Evolutionary conservation across 2,329 filamentous ascomycete species (phyloP).

Genomic region (Colletotrichum spaethianum): DNA sequence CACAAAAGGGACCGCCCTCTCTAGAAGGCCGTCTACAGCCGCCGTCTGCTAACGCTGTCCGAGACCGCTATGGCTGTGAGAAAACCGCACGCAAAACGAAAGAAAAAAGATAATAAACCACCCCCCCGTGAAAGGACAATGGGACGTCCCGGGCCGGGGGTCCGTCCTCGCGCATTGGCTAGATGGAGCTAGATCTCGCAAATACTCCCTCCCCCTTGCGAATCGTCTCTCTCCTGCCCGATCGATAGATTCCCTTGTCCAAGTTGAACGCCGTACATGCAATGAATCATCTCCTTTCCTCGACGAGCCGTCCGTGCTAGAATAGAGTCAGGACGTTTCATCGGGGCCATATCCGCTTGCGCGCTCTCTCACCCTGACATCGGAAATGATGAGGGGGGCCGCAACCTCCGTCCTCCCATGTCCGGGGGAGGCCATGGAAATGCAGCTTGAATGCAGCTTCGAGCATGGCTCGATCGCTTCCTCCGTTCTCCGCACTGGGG

Average conservation of each 20-base stretch:
- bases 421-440: constrained; percentile 7
- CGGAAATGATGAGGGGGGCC: constrained; percentile 20
- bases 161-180: constrained; percentile 2
- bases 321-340: background rate
- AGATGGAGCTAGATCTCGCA: constrained; percentile 22
- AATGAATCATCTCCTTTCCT: background rate
- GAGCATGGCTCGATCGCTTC: constrained; percentile 23
- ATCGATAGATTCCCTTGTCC: background rate
- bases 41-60: background rate
- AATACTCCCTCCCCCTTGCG: constrained; percentile 10
- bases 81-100: background rate
- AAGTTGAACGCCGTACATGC: constrained; percentile 33
- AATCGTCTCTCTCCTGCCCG: constrained; percentile 1
- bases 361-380: background rate
- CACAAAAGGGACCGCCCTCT: background rate
- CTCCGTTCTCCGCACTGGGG: constrained; percentile 26
- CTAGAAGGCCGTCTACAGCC: background rate
- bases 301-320: background rate
- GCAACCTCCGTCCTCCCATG: constrained; percentile 2
- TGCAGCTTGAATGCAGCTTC: constrained; percentile 32
- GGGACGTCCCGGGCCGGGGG: background rate
- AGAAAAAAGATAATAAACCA: background rate
- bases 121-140: background rate
- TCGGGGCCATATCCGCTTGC: constrained; percentile 18
- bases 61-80: background rate